Percentiles rank a stretch among this genome's conserved stretches.
phyloP scores from a whole-genome alignment of 192 early-diverging fungal species.

The Coemansia sp. region DNA sequence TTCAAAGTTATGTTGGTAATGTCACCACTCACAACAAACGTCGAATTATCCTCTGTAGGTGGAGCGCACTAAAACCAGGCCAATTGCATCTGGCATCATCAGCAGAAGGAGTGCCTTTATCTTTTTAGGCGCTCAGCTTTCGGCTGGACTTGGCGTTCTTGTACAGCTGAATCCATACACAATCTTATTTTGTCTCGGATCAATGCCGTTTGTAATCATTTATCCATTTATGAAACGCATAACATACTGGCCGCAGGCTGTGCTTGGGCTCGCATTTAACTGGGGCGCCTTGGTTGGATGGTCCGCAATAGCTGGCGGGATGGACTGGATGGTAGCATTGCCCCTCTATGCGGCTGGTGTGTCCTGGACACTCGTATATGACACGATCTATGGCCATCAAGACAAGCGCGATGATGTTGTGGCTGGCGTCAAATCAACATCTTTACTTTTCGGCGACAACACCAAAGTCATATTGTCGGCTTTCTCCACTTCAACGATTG shows the following conservation, averaged over 20 bases:
- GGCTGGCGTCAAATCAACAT: conserved; percentile 90
- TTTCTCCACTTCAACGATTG: conserved; percentile 73
- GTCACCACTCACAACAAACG: not conserved
- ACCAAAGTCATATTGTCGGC: conserved; percentile 68
- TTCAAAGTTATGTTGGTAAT: not conserved
- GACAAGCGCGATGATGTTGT: conserved; percentile 90
- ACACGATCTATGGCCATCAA: conserved; percentile 97
- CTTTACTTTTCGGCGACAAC: conserved; percentile 78
- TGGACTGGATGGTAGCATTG: conserved; percentile 70
- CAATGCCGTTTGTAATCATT: conserved; percentile 71
- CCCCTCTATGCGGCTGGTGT: conserved; percentile 87
- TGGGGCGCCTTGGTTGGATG: conserved; percentile 92
- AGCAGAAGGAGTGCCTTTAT: conserved; percentile 67
- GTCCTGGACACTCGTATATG: conserved; percentile 94
- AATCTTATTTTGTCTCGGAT: conserved; percentile 81
- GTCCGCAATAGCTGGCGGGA: conserved; percentile 72
- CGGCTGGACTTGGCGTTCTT: conserved; percentile 79
- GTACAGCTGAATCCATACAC: conserved; percentile 90
- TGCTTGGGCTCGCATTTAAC: conserved; percentile 90
- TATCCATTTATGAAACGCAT: conserved; percentile 97
- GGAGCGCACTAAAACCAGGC: conserved; percentile 77
- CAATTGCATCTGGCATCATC: conserved; percentile 79
- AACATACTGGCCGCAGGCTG: conserved; percentile 93
- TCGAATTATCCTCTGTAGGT: conserved; percentile 51
- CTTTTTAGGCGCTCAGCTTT: conserved; percentile 80